Conservation (phyloP, 345 rosid genomes). For the Gynandropsis gynandra region DNA sequence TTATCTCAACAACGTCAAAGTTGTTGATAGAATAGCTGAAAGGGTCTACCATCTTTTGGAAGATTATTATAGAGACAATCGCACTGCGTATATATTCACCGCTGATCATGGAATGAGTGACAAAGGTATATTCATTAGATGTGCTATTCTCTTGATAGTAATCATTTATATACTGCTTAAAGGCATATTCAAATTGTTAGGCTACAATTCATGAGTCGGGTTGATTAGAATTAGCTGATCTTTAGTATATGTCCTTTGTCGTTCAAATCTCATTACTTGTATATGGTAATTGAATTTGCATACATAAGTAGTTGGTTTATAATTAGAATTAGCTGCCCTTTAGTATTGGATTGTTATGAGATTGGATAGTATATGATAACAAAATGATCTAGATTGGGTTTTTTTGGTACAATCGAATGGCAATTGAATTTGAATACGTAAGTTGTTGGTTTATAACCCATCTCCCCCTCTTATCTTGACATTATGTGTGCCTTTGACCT, state of each 20-base stretch:
- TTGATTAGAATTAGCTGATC: constrained; percentile 6
- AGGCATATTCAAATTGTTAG: constrained; percentile 5
- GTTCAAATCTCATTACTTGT: too few species aligned
- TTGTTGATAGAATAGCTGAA: constrained; percentile 80
- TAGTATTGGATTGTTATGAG: constrained; percentile 14
- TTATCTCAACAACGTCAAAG: constrained; percentile 92
- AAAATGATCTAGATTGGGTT: constrained; percentile 13
- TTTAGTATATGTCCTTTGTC: too few species aligned
- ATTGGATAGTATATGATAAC: constrained; percentile 7
- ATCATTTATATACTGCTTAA: not conserved
- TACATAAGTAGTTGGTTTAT: too few species aligned
- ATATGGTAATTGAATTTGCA: too few species aligned
- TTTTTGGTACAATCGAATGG: constrained; percentile 19
- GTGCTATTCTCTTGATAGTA: not conserved
- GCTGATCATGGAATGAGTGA: constrained; percentile 99
- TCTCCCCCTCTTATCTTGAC: not conserved
- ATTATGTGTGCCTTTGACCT: not conserved
- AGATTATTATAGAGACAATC: constrained; percentile 79
- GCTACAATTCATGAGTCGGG: not conserved
- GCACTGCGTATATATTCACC: constrained; percentile 77
- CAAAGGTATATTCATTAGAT: constrained; percentile 49
- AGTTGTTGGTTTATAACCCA: not conserved
- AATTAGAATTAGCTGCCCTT: constrained; percentile 5
- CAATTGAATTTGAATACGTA: not conserved
- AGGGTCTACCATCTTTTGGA: constrained; percentile 71